Evolutionary conservation across 148 eudicot genomes (phyloP).

Genomic region (Salicornia ramosissima): DNA sequence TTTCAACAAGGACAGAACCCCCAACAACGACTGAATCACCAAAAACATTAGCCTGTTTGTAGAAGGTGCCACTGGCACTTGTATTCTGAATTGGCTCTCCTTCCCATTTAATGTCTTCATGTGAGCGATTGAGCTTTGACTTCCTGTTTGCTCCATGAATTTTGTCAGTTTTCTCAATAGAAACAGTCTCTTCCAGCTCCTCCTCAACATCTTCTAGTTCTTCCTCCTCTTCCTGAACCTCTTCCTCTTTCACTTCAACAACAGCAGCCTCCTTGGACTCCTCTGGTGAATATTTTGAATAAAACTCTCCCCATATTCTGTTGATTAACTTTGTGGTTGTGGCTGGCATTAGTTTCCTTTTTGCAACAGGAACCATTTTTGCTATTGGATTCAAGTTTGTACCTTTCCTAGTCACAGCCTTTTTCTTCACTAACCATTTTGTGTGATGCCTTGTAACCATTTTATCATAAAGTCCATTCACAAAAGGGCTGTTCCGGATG

Average conservation of each 20-base stretch:
- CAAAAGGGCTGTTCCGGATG: slow-evolving; percentile 70
- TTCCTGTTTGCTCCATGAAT: slow-evolving; percentile 27
- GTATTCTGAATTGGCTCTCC: slow-evolving; percentile 51
- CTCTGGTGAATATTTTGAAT: slow-evolving; percentile 79
- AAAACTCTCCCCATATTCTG: slow-evolving; percentile 95
- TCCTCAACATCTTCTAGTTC: slow-evolving; percentile 59
- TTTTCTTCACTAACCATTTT: slow-evolving; percentile 89
- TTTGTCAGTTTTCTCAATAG: slow-evolving; percentile 33
- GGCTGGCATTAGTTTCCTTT: slow-evolving; percentile 84
- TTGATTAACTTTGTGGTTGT: slow-evolving; percentile 84
- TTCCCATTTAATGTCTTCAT: slow-evolving; percentile 56
- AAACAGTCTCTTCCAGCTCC: slow-evolving; percentile 32
- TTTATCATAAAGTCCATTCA: slow-evolving; percentile 60
- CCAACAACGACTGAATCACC: slow-evolving; percentile 56
- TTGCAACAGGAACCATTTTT: slow-evolving; percentile 54
- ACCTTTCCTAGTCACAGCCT: slow-evolving; percentile 43
- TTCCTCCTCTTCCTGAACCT: slow-evolving; percentile 61
- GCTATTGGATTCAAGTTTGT: slow-evolving; percentile 82
- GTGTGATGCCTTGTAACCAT: slow-evolving; percentile 89
- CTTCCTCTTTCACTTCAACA: slow-evolving; percentile 50
- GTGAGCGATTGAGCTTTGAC: slow-evolving; percentile 33
- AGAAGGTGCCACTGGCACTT: slow-evolving; percentile 36
- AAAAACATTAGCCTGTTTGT: slow-evolving; percentile 51
- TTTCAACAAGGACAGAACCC: slow-evolving; percentile 58
- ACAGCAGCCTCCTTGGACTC: slow-evolving; percentile 41